Conservation (phyloP, 306 rosid species). For the Arachis hypogaea region DNA sequence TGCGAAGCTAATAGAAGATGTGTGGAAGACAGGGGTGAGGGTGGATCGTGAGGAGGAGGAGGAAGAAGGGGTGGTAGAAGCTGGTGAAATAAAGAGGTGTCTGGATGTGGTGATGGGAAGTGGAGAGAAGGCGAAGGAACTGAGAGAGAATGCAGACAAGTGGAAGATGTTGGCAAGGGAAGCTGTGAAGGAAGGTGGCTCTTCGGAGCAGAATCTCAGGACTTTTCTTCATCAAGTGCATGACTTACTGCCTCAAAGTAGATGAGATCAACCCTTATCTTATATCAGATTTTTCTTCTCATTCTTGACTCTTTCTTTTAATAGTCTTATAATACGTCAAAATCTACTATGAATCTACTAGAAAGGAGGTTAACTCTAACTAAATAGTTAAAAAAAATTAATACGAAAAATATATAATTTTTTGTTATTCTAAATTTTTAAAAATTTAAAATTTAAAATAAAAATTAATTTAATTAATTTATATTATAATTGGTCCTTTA, state of each 20-base stretch:
- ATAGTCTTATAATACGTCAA: too few relatives aligned
- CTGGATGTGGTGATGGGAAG: slow-evolving; percentile 55
- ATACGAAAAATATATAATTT: too few relatives aligned
- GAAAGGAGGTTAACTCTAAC: too few relatives aligned
- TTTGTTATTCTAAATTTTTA: too few relatives aligned
- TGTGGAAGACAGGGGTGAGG: slow-evolving; percentile 58
- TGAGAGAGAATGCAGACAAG: slow-evolving; percentile 48
- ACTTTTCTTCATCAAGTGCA: slow-evolving; percentile 16
- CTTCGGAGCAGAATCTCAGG: slow-evolving; percentile 41
- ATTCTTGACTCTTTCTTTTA: not conserved
- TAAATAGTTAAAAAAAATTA: too few relatives aligned
- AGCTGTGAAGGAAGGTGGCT: slow-evolving; percentile 52
- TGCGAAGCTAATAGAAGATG: slow-evolving; percentile 53
- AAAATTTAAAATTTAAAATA: too few relatives aligned
- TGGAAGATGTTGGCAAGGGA: slow-evolving; percentile 51
- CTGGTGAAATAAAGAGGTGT: slow-evolving; percentile 52
- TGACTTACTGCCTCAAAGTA: not conserved
- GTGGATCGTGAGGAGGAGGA: slow-evolving; percentile 3
- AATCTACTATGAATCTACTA: too few relatives aligned
- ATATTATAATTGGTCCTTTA: too few relatives aligned
- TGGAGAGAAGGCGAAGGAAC: slow-evolving; percentile 40
- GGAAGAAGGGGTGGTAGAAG: slow-evolving; percentile 43
- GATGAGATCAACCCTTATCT: not conserved
- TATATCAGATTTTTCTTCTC: not conserved
- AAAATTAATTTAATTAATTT: too few relatives aligned